A percentile compares a stretch with the other conserved stretches of the same genome.
phyloP scores from a whole-genome alignment of 805 yeast species.

The Starmera amethionina region DNA sequence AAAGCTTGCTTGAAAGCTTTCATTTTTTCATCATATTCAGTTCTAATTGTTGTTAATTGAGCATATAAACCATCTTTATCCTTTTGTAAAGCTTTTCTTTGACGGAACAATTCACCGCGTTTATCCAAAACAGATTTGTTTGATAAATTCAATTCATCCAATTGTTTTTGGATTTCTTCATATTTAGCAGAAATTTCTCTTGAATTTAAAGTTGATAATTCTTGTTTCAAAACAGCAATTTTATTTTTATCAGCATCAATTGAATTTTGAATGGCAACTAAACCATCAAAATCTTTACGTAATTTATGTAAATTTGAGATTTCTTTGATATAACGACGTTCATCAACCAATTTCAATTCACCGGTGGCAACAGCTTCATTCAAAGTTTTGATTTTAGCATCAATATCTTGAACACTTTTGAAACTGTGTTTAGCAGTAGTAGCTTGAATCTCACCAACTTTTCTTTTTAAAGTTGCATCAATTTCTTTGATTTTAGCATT shows the following conservation, averaged over 20 bases:
- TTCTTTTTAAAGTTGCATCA: constrained; percentile 66
- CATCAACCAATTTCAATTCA: constrained; percentile 78
- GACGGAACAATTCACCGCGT: constrained; percentile 51
- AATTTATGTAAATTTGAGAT: constrained; percentile 74
- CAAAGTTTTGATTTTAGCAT: constrained; percentile 49
- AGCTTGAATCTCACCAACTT: constrained; percentile 63
- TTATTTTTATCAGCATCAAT: constrained; percentile 73
- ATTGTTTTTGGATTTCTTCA: constrained; percentile 56
- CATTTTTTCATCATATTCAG: constrained; percentile 67
- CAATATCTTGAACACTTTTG: constrained; percentile 61
- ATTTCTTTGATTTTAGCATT: constrained; percentile 60
- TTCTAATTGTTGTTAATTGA: constrained; percentile 57
- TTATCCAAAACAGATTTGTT: constrained; percentile 56
- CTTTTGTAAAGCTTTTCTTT: constrained; percentile 58
- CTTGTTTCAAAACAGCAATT: constrained; percentile 65
- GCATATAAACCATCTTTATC: constrained; percentile 61
- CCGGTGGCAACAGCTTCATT: constrained; percentile 76
- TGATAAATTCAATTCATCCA: constrained; percentile 53
- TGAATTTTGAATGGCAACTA: constrained; percentile 67
- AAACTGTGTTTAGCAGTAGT: constrained; percentile 62
- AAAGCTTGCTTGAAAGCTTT: constrained; percentile 58
- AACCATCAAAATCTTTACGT: constrained; percentile 63
- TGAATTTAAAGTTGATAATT: constrained; percentile 44
- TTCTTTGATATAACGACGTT: constrained; percentile 77
- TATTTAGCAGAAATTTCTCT: constrained; percentile 59